Conservation (phyloP, 1,139 yeast species). For the Candida neerlandica region DNA sequence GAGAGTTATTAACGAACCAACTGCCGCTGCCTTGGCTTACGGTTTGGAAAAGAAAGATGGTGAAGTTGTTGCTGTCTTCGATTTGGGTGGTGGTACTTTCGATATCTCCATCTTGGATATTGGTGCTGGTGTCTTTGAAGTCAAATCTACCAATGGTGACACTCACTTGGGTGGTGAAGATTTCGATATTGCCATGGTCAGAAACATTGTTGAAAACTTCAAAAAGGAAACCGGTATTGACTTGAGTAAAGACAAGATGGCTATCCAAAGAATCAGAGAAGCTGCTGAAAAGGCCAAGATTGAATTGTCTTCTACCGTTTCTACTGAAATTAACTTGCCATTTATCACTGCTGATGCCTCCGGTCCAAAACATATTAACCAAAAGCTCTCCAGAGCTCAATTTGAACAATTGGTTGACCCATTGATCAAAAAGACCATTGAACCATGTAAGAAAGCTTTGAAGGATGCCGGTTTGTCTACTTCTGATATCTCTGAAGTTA, state of each 20-base stretch:
- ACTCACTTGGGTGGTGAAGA: constrained; percentile 93
- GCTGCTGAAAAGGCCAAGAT: constrained; percentile 99
- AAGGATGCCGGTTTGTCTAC: constrained; percentile 91
- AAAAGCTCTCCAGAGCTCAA: constrained; percentile 89
- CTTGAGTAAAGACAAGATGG: constrained; percentile 93
- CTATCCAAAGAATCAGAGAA: constrained; percentile 98
- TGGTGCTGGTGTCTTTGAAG: constrained; percentile 88
- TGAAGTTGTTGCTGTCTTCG: constrained; percentile 79
- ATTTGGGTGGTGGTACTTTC: constrained; percentile 89
- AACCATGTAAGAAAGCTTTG: constrained; percentile 97
- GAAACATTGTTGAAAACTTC: constrained; percentile 89
- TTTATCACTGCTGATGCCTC: constrained; percentile 95
- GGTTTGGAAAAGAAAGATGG: constrained; percentile 87
- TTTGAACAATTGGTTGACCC: constrained; percentile 91
- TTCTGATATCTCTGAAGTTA: constrained; percentile 90
- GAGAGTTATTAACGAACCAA: constrained; percentile 98
- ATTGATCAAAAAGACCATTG: constrained; percentile 87
- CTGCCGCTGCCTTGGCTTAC: constrained; percentile 98
- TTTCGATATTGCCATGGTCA: constrained; percentile 83
- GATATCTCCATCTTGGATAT: constrained; percentile 84
- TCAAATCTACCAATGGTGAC: constrained; percentile 87
- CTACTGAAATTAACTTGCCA: constrained; percentile 95
- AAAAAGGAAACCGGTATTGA: constrained; percentile 92
- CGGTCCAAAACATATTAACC: constrained; percentile 98
- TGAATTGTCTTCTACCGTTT: constrained; percentile 90